phyloP scores from a whole-genome alignment of 2,329 filamentous ascomycete genomes.

The Botrytis paeoniae region DNA sequence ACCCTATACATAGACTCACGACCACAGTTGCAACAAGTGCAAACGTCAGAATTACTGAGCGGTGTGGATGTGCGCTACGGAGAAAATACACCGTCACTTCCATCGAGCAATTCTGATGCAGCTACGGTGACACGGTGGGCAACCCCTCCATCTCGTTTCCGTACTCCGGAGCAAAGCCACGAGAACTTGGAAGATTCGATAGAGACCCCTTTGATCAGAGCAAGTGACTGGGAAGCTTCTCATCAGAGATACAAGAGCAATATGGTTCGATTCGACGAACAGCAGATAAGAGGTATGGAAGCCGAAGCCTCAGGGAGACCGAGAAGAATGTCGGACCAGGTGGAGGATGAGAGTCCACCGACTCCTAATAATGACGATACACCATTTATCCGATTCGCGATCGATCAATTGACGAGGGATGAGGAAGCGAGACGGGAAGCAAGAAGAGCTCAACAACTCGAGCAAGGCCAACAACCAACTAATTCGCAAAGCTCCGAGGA shows the following conservation, averaged over 20 bases:
- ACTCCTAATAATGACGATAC: constrained; percentile 71
- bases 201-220: constrained; percentile 9
- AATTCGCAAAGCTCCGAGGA: constrained; percentile 40
- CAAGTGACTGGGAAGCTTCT: neutral
- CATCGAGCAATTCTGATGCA: constrained; percentile 29
- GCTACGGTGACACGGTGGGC: constrained; percentile 34
- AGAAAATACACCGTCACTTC: constrained; percentile 28
- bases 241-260: constrained; percentile 5
- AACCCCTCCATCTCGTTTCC: constrained; percentile 27
- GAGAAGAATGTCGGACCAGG: constrained; percentile 25
- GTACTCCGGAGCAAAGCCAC: constrained; percentile 3
- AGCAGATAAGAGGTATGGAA: constrained; percentile 31
- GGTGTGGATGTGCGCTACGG: constrained; percentile 27
- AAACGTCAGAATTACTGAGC: constrained; percentile 25
- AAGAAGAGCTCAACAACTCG: constrained; percentile 37
- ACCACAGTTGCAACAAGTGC: constrained; percentile 29
- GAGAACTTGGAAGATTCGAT: constrained; percentile 18
- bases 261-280: constrained; percentile 35
- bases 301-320: constrained; percentile 27
- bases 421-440: constrained; percentile 52
- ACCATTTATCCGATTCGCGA: constrained; percentile 84
- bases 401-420: constrained; percentile 79
- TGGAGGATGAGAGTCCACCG: constrained; percentile 24
- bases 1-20: constrained; percentile 27
- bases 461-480: constrained; percentile 45